Evolutionary conservation across 2,329 filamentous ascomycete species (phyloP), one percentile per base, ranked within the genome.

Genomic region (Aspergillus nomiae): DNA sequence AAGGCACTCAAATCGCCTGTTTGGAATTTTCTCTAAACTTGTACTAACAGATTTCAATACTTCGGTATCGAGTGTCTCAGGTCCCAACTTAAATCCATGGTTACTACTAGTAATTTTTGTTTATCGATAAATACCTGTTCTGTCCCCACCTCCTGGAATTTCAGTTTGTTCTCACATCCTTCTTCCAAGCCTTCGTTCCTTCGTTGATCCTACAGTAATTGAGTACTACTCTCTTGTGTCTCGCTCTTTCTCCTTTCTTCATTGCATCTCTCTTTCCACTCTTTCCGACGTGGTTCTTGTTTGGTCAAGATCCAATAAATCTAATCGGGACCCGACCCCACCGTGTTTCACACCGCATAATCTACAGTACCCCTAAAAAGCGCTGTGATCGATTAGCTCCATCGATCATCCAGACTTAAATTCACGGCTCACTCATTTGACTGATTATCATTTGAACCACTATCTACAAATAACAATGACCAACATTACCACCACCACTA

Each of bases 401-500:
- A 51, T 32, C 19, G 28, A 51, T 34, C 48, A 32, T 32, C 48
- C 28, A 34, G 28, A 34, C 28, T 51, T 32, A 51, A 32, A 51
- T 34, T n/a, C 48, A 34, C 56, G 7, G 32, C 48, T 36, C 43
- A 3, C 36, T 30, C 28, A 7, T 4, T 57, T 57, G 16, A 19
- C 26, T 19, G 32, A 24, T 26, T 28, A 16, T 8, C 12, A 58
- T 21, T 24, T 12, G 41, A 21, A 58, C 12, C n/a, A 24, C 4
- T 32, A 16, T 21, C 28, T 58, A 10, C 50, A 21, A 60, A 53
- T n/a, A 43, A 19, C 28, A 26, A 36, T 46, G 32, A 46, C 48
- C 57, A 72, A 64, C 59, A 67, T 70, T 64, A 65, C 66, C 32
- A 63, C 67, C 41, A 59, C 58, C 56, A 32, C 68, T 24, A 43